Evolutionary conservation across 257 asterid genomes (phyloP), one percentile per base, ranked within the genome.

Genomic region (Forsythia viridissima): DNA sequence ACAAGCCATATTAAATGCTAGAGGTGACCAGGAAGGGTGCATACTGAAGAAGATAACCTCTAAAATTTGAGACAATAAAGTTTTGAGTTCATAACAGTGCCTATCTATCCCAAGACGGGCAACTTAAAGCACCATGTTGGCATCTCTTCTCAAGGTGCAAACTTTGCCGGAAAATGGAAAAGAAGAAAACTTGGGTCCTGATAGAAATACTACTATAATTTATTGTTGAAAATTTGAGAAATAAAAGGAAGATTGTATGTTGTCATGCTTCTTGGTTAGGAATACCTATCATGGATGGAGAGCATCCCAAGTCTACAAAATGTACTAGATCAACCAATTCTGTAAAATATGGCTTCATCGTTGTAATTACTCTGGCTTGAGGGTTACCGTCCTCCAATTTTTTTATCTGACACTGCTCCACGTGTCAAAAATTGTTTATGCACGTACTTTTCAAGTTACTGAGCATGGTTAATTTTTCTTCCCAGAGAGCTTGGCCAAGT

Each of bases 401-500:
- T 30, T 0, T 71, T 18, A 41, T 30, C 40, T 18, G 21, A 36
- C 36, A 24, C 75, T 40, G 57, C 55, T 37, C 42, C 41, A 12
- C 5, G 36, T 44, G 38, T 48, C 76, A 80, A 43, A 48, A n/a
- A 4, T 59, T 13, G 3, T 65, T 52, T 9, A 37, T 61, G 18
- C 42, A 12, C 55, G 34, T 46, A 36, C 21, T 41, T 8, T 21
- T 77, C 80, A 61, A 20, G 11, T 61, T 61, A 21, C 69, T 61
- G 38, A 61, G n/a, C 13, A 61, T 61, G 13, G 20, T 42, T 34
- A 21, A 68, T 55, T 83, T 79, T 42, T 76, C 77, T 87, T 75
- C 71, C 5, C 93, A 96, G 99, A 93, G 86, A 96, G 99, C 82
- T 87, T 96, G 89, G 83, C 94, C 69, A 96, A 93, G 88, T 93